Evolutionary conservation across 1,139 yeast species (phyloP).

Genomic region (Taiozyma onychis): DNA sequence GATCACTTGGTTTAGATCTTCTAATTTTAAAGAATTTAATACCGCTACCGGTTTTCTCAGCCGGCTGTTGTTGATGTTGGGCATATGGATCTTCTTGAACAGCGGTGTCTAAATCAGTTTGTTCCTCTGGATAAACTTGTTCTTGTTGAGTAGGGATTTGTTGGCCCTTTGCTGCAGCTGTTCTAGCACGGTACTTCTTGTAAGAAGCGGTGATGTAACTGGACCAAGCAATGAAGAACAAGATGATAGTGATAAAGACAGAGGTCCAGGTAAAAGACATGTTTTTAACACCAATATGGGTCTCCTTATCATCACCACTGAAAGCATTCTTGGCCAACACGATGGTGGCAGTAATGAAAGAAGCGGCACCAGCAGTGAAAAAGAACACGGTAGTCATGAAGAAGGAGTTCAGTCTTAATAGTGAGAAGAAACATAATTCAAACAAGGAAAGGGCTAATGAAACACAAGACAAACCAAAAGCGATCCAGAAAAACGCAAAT

Average conservation of each 20-base stretch:
- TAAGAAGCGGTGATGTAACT: slow-evolving; percentile 39
- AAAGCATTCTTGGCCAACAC: slow-evolving; percentile 66
- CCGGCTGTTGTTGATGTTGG: slow-evolving; percentile 22
- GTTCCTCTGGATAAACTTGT: slow-evolving; percentile 6
- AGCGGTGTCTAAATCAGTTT: slow-evolving; percentile 10
- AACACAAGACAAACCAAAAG: slow-evolving; percentile 52
- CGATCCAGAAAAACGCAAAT: slow-evolving; percentile 59
- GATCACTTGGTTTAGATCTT: slow-evolving; percentile 51
- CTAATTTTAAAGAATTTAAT: slow-evolving; percentile 74
- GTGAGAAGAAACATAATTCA: slow-evolving; percentile 33
- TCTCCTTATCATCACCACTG: slow-evolving; percentile 34
- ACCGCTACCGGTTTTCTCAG: slow-evolving; percentile 44
- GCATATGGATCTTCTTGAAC: slow-evolving; percentile 22
- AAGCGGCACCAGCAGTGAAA: slow-evolving; percentile 53
- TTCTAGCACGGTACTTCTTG: slow-evolving; percentile 25
- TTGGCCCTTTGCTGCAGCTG: slow-evolving; percentile 19
- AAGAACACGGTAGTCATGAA: slow-evolving; percentile 48
- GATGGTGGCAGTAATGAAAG: slow-evolving; percentile 61
- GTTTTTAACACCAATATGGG: slow-evolving; percentile 50
- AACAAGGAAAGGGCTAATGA: slow-evolving; percentile 36
- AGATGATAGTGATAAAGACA: slow-evolving; percentile 44
- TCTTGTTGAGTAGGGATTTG: slow-evolving; percentile 13
- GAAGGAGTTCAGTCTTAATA: slow-evolving; percentile 50
- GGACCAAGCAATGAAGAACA: slow-evolving; percentile 52
- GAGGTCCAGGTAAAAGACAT: slow-evolving; percentile 71